A percentile compares a stretch with the other conserved stretches of the same genome.
Conservation (phyloP, 768 basidiomycete species). For the Pleurotus salmoneostramineus region DNA sequence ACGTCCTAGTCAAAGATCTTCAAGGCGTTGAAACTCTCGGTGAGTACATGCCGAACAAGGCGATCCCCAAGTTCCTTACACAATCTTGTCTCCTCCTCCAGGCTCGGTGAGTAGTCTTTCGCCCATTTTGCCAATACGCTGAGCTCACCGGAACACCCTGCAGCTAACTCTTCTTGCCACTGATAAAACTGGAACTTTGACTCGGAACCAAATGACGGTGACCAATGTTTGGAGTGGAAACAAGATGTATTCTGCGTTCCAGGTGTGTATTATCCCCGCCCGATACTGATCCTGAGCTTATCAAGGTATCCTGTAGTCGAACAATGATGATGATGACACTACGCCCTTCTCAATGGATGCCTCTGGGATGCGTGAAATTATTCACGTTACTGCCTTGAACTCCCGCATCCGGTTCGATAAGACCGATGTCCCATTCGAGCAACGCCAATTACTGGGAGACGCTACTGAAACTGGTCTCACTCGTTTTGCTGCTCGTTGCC, state of each 20-base stretch:
- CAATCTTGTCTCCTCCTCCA: constrained; percentile 15
- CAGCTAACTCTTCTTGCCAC: constrained; percentile 65
- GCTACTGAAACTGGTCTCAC: constrained; percentile 75
- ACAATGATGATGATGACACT: constrained; percentile 60
- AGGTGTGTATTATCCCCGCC: constrained; percentile 24
- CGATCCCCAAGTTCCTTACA: neutral
- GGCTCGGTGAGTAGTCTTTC: neutral
- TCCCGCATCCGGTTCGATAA: constrained; percentile 70
- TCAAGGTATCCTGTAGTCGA: constrained; percentile 34
- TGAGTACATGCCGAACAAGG: constrained; percentile 28
- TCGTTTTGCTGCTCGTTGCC: constrained; percentile 57
- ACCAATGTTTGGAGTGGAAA: constrained; percentile 64
- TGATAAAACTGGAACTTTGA: constrained; percentile 71
- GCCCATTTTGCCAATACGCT: constrained; percentile 15
- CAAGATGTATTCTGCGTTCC: constrained; percentile 63
- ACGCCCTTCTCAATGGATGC: constrained; percentile 44
- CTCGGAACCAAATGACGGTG: constrained; percentile 73
- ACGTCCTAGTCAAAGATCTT: constrained; percentile 71
- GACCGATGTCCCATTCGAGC: constrained; percentile 55
- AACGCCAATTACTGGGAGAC: constrained; percentile 62
- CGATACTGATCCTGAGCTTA: neutral
- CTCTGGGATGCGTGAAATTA: constrained; percentile 61
- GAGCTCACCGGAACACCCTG: neutral
- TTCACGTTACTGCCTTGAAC: constrained; percentile 62
- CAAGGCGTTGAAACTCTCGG: constrained; percentile 71